phyloP scores from a whole-genome alignment of 441 rosid genomes.

The Gossypium aridum region DNA sequence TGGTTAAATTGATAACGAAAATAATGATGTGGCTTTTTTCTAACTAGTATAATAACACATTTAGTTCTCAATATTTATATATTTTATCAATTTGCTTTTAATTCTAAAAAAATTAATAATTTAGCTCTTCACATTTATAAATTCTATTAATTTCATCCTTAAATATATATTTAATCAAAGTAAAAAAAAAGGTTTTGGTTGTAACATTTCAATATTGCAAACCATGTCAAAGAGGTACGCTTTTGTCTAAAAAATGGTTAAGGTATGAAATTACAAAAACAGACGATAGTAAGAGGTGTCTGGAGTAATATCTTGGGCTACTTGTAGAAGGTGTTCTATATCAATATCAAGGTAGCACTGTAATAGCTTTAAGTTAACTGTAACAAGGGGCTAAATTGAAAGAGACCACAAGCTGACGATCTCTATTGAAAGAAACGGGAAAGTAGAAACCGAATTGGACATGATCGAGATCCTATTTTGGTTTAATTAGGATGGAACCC shows the following conservation, averaged over 20 bases:
- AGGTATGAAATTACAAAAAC: conserved; percentile 18
- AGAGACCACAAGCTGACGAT: too few species aligned
- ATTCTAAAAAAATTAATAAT: neutral
- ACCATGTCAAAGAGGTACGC: neutral
- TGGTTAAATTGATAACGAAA: too few species aligned
- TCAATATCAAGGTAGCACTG: conserved; percentile 52
- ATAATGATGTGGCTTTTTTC: too few species aligned
- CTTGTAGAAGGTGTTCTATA: conserved; percentile 47
- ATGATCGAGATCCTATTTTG: too few species aligned
- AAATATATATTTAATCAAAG: neutral
- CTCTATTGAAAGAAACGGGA: too few species aligned
- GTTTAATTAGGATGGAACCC: too few species aligned
- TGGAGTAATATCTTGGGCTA: conserved; percentile 49
- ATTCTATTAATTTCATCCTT: neutral
- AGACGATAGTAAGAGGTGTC: conserved; percentile 34
- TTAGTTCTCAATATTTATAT: too few species aligned
- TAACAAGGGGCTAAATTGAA: neutral
- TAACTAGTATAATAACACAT: too few species aligned
- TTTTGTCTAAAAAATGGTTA: neutral
- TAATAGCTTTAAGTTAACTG: conserved; percentile 51
- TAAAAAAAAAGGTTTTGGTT: too few species aligned
- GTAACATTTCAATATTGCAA: neutral
- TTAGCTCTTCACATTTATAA: neutral
- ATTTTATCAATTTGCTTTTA: too few species aligned
- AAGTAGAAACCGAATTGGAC: too few species aligned